A percentile compares a stretch with the other conserved stretches of the same genome.
These are phyloP conservation scores for Suhomyces kilbournensis DNA, from an alignment of 805 yeast genomes.

Conservation along the genomic window DNA sequence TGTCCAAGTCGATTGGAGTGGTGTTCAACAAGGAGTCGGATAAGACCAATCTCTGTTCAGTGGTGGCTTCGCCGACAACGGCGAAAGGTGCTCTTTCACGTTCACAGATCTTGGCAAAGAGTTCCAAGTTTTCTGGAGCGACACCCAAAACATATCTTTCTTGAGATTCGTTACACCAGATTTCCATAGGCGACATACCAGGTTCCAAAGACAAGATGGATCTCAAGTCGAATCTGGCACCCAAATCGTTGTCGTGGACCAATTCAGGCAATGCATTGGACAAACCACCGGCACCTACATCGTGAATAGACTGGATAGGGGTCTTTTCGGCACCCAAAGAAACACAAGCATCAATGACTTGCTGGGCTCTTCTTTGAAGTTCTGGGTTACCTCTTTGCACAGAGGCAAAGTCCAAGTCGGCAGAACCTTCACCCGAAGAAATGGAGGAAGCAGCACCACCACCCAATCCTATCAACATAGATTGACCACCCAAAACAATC, in stretches of 20 bases:
- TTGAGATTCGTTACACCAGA: conserved; percentile 99
- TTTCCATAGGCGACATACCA: conserved; percentile 99
- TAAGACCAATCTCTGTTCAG: conserved; percentile 76
- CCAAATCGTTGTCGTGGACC: conserved; percentile 94
- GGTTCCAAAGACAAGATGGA: conserved; percentile 89
- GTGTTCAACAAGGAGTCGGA: conserved; percentile 74
- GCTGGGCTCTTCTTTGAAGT: conserved; percentile 98
- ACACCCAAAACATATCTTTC: conserved; percentile 97
- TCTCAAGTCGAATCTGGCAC: conserved; percentile 90
- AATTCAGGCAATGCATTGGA: conserved; percentile 96
- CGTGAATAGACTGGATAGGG: conserved; percentile 95
- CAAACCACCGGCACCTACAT: conserved; percentile 99
- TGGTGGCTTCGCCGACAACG: conserved; percentile 91
- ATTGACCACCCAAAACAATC: conserved; percentile 95
- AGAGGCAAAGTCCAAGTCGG: conserved; percentile 94
- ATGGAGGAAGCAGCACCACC: conserved; percentile 99
- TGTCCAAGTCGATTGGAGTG: conserved; percentile 92
- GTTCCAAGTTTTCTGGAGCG: conserved; percentile 66
- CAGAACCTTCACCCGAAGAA: conserved; percentile 95
- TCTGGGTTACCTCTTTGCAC: conserved; percentile 99
- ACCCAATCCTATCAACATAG: conserved; percentile 97
- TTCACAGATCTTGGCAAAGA: conserved; percentile 75
- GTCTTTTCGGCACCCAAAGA: conserved; percentile 61
- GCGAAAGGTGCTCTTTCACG: conserved; percentile 97
- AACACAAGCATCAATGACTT: conserved; percentile 92